Evolutionary conservation across 2,329 filamentous ascomycete genomes (phyloP).

Genomic region (Hymenoscyphus fructigenus): DNA sequence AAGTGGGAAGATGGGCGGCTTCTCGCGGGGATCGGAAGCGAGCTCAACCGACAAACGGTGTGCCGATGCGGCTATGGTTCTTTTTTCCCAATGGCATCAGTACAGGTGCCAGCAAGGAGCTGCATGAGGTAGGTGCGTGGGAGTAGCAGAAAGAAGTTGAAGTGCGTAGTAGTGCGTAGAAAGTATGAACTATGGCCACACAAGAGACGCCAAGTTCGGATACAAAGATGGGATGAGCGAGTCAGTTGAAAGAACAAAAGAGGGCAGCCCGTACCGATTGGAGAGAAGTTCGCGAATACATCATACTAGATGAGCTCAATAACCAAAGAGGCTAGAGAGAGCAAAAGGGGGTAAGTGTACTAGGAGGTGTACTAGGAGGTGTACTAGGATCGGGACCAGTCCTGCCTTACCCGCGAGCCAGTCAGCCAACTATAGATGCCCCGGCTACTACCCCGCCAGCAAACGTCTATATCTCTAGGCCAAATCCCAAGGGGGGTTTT

Average conservation of each 20-base stretch:
- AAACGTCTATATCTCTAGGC: not conserved
- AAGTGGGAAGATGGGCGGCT: not conserved
- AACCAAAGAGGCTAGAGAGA: not conserved
- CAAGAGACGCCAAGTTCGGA: too few species aligned
- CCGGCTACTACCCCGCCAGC: not conserved
- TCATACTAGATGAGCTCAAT: not conserved
- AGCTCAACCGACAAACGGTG: not conserved
- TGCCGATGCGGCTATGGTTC: conserved; percentile 1
- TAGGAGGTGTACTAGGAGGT: too few species aligned
- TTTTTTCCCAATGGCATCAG: not conserved
- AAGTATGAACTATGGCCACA: too few species aligned
- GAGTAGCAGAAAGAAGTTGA: not conserved
- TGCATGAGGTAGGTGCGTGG: not conserved
- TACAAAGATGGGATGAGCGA: not conserved
- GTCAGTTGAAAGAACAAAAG: not conserved
- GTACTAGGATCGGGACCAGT: not conserved
- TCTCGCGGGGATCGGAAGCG: not conserved
- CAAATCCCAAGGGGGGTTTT: not conserved
- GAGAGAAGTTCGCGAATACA: not conserved
- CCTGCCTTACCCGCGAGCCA: not conserved
- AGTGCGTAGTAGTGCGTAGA: not conserved
- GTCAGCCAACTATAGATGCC: not conserved
- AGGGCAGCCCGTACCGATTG: not conserved
- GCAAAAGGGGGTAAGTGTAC: not conserved
- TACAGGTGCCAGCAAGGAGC: not conserved